Conservation (phyloP, 768 basidiomycete species). For the Phanerochaete sordida region DNA sequence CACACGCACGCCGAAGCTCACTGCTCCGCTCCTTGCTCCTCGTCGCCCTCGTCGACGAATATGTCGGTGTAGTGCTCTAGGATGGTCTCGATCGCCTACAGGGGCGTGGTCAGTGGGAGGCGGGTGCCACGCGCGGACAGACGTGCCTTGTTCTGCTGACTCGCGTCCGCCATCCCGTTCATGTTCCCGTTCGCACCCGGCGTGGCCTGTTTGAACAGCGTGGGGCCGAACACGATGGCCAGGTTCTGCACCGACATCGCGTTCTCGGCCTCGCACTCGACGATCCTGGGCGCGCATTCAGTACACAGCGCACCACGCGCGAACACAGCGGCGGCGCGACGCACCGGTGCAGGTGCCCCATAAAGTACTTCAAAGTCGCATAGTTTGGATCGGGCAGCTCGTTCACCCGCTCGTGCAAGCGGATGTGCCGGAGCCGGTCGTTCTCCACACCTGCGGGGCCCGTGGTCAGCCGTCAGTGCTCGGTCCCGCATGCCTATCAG, state of each 20-base stretch:
- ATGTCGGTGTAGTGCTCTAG: conserved; percentile 93
- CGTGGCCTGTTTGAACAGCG: conserved; percentile 73
- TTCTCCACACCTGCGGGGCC: conserved; percentile 70
- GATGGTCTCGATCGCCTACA: conserved; percentile 91
- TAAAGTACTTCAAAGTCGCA: conserved; percentile 91
- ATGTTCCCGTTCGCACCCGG: conserved; percentile 38
- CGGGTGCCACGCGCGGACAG: neutral
- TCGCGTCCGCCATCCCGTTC: conserved; percentile 65
- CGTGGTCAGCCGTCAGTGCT: neutral
- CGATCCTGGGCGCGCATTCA: conserved; percentile 48
- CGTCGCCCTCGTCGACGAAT: conserved; percentile 85
- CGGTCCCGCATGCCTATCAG: neutral
- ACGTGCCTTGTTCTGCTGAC: conserved; percentile 67
- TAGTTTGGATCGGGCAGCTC: conserved; percentile 99
- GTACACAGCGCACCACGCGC: neutral
- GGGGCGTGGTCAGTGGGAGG: neutral
- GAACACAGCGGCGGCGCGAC: conserved; percentile 22
- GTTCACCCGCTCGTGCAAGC: conserved; percentile 95
- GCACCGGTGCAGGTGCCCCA: conserved; percentile 91
- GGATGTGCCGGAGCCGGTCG: conserved; percentile 91
- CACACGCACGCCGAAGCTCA: neutral
- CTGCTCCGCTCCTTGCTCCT: conserved; percentile 2
- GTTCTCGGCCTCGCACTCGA: conserved; percentile 71
- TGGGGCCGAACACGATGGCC: conserved; percentile 98
- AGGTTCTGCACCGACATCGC: conserved; percentile 93